phyloP scores from a whole-genome alignment of 1,284 basidiomycete species.

The Fomitopsis palustris region DNA sequence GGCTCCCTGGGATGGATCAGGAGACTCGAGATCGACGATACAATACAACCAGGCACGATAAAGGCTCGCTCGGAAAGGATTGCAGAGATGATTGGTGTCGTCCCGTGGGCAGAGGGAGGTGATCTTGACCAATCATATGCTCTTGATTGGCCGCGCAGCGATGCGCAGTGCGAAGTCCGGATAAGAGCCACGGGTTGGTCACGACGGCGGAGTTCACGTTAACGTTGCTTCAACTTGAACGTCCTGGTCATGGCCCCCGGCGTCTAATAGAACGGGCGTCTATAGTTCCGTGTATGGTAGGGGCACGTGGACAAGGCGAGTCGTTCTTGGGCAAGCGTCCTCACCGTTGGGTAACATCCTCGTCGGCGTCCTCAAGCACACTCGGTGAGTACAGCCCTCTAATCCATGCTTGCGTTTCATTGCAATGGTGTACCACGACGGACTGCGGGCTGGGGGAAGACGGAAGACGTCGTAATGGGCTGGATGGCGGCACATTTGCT shows the following conservation, averaged over 20 bases:
- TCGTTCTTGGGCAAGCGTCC: neutral
- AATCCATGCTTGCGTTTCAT: neutral
- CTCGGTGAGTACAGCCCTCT: neutral
- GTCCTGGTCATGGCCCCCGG: too few species aligned
- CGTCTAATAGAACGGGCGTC: neutral
- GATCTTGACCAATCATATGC: too few species aligned
- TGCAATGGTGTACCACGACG: neutral
- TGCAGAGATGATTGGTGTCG: neutral
- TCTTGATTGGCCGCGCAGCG: too few species aligned
- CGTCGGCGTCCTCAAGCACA: slow-evolving; percentile 4
- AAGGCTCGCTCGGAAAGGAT: neutral
- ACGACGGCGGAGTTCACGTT: too few species aligned
- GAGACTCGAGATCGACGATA: neutral
- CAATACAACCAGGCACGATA: too few species aligned
- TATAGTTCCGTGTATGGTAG: neutral
- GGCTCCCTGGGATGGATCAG: neutral
- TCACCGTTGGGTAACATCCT: neutral
- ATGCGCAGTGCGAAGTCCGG: too few species aligned
- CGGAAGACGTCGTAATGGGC: neutral
- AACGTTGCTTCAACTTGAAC: too few species aligned
- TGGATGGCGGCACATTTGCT: neutral
- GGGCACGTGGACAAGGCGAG: neutral
- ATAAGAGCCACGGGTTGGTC: too few species aligned
- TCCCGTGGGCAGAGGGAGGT: too few species aligned
- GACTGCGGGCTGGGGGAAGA: slow-evolving; percentile 4